A percentile compares a stretch with the other conserved stretches of the same genome.
Evolutionary conservation across 257 asterid genomes (phyloP).

Genomic region (Nicotiana tabacum): DNA sequence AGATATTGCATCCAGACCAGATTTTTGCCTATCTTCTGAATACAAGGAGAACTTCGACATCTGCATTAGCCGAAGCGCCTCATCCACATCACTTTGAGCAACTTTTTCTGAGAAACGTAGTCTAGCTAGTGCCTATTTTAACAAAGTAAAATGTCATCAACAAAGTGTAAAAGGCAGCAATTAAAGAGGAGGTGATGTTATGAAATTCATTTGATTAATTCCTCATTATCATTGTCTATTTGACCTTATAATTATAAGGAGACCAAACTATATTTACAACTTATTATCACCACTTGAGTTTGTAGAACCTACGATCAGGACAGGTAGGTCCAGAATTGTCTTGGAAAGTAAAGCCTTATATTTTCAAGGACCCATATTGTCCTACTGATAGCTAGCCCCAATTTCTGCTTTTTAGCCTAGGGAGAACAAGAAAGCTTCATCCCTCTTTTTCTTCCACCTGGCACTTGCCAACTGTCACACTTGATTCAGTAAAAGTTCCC

Average conservation of each 20-base stretch:
- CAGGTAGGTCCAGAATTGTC: background rate
- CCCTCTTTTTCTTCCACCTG: background rate
- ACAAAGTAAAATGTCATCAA: background rate
- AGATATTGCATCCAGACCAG: slow-evolving; percentile 94
- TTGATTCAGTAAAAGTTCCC: slow-evolving; percentile 9
- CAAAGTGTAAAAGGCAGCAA: background rate
- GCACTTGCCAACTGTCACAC: background rate
- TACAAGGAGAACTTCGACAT: slow-evolving; percentile 98
- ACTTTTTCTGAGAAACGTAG: slow-evolving; percentile 67
- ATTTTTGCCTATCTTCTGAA: slow-evolving; percentile 83
- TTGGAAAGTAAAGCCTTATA: background rate
- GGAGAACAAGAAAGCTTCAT: background rate
- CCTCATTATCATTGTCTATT: background rate
- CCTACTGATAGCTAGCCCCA: background rate
- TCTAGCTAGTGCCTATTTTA: slow-evolving; percentile 81
- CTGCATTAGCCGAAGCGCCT: slow-evolving; percentile 97
- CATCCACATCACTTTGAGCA: slow-evolving; percentile 97
- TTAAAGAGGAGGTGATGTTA: background rate
- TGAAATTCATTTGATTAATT: background rate
- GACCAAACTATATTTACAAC: background rate
- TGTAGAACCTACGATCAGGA: background rate
- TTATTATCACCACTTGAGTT: background rate
- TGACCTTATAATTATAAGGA: background rate
- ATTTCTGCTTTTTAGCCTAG: background rate
- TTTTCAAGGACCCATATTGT: background rate